phyloP scores from a whole-genome alignment of 2,329 filamentous ascomycete genomes.

The Tricladium varicosporioides region DNA sequence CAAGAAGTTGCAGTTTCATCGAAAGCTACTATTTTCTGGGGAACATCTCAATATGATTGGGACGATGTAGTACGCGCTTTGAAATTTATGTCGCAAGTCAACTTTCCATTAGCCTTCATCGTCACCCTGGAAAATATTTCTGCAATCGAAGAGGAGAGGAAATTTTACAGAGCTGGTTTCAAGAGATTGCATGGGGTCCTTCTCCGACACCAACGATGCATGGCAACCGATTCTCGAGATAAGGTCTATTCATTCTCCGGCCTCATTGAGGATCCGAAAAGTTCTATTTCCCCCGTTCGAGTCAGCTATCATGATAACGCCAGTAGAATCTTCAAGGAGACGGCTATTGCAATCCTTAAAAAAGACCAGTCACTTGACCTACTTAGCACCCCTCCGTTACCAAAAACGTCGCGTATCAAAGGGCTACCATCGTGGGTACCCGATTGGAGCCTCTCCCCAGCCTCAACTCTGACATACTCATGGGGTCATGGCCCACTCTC shows the following conservation, averaged over 20 bases:
- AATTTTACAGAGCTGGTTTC: background rate
- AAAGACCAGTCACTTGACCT: slow-evolving; percentile 1
- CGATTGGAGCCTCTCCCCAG: slow-evolving; percentile 2
- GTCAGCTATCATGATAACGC: background rate
- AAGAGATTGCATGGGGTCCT: slow-evolving; percentile 1
- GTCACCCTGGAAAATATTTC: slow-evolving; percentile 6
- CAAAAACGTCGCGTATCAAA: background rate
- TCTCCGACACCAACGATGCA: slow-evolving; percentile 3
- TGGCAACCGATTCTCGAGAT: background rate
- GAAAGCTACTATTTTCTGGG: slow-evolving; percentile 8
- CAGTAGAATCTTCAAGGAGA: background rate
- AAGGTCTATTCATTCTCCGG: background rate
- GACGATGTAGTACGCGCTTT: slow-evolving; percentile 3
- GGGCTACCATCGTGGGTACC: slow-evolving; percentile 3
- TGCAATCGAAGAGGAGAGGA: slow-evolving; percentile 5
- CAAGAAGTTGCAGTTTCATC: slow-evolving; percentile 6
- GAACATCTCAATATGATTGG: slow-evolving; percentile 7
- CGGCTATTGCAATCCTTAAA: background rate
- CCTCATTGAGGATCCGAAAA: background rate
- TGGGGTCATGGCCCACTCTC: slow-evolving; percentile 5
- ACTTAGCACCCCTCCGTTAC: slow-evolving; percentile 1
- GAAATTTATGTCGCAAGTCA: slow-evolving; percentile 8
- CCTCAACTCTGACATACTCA: slow-evolving; percentile 6
- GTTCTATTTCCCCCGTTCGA: background rate
- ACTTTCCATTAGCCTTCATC: slow-evolving; percentile 6